Percentiles rank a stretch among this genome's conserved stretches.
phyloP scores from a whole-genome alignment of 495 filamentous ascomycete species.

The Aspergillus indologenus region DNA sequence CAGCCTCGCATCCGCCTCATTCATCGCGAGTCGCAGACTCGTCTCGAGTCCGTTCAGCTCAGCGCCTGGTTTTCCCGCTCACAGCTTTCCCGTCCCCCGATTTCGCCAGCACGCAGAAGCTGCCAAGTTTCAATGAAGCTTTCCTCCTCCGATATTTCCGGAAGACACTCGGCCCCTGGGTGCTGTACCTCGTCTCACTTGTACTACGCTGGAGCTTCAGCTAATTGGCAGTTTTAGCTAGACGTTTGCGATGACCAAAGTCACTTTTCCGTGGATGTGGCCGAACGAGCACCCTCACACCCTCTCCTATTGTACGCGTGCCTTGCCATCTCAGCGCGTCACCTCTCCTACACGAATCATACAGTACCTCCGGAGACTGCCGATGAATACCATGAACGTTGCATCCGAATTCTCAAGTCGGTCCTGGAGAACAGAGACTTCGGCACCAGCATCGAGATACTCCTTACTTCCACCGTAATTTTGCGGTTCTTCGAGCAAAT shows the following conservation, averaged over 20 bases:
- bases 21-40: slow-evolving; percentile 17
- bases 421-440: slow-evolving; percentile 36
- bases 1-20: slow-evolving; percentile 14
- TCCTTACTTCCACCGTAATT: slow-evolving; percentile 41
- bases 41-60: slow-evolving; percentile 9
- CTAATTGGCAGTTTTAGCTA: slow-evolving; percentile 23
- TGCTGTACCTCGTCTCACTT: slow-evolving; percentile 12
- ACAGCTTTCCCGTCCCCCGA: slow-evolving; percentile 19
- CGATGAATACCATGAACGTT: slow-evolving; percentile 44
- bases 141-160: slow-evolving; percentile 43
- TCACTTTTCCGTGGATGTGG: slow-evolving; percentile 35
- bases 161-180: slow-evolving; percentile 38
- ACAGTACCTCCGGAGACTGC: slow-evolving; percentile 32
- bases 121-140: slow-evolving; percentile 37
- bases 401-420: slow-evolving; percentile 41
- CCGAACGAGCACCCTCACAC: slow-evolving; percentile 33
- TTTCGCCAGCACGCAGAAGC: slow-evolving; percentile 24
- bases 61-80: slow-evolving; percentile 21
- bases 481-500: slow-evolving; percentile 45
- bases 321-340: slow-evolving; percentile 40
- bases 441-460: slow-evolving; percentile 38
- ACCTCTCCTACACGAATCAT: slow-evolving; percentile 37
- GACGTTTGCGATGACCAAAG: slow-evolving; percentile 38
- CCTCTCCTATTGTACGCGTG: slow-evolving; percentile 40
- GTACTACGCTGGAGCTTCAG: neutral